Evolutionary conservation across 306 rosid genomes (phyloP), one percentile per base, ranked within the genome.

Genomic region (Cicer yamashitae): DNA sequence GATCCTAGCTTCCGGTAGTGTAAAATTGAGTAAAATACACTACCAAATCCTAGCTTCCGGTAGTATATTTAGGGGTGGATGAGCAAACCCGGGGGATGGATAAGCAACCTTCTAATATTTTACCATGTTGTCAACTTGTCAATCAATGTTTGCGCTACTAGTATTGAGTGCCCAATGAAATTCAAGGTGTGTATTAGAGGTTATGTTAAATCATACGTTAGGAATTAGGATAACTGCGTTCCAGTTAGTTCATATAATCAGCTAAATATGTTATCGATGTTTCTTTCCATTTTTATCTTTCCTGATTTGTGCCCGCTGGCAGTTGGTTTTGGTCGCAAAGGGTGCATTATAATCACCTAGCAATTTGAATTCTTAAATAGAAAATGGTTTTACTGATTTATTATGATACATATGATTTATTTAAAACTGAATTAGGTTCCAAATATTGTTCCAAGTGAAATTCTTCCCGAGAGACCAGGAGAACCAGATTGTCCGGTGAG

Each of bases 401-500:
- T 71, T 59, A 51, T 71, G 71, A 50, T 9, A 53, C 46, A 2
- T 79, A 39, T 73, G 11, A 30, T 75, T 80, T 53, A 77, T 79
- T 51, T 56, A 43, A 65, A 15, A 30, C 64, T 86, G 38, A 34
- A 83, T 69, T 80, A 94, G 98, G 96, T 91, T 70, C 94, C 92
- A 71, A 87, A 63, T 85, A 50, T 70, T 50, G 84, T 84, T 77
- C 54, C 85, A 60, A 85, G 82, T 82, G 98, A 91, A 67, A 75
- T 83, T 45, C 97, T 83, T 76, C 97, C 97, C 0, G 98, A 91
- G 88, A 94, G 96, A 84, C 90, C 87, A 44, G 97, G 93, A 82
- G 87, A 73, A 53, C 96, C 91, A 76, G 98, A 94, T 83, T 94
- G 98, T 82, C 97, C 97, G 4, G 98, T 94, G 82, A 86, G 97